Evolutionary conservation across 176 grass and related monocot species (phyloP).

Genomic region (Carex kokanica): DNA sequence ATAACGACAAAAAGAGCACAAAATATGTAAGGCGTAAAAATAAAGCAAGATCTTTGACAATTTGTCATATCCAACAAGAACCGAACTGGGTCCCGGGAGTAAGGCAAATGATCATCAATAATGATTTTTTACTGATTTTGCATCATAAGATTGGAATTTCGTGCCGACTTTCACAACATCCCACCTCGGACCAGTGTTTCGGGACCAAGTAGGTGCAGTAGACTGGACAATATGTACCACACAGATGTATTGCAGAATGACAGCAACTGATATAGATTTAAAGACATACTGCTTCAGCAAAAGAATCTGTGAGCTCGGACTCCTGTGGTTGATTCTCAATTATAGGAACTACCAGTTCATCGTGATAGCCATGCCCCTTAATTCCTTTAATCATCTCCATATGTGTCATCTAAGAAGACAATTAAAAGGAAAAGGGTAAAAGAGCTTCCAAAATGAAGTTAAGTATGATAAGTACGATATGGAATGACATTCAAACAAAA

Average conservation of each 20-base stretch:
- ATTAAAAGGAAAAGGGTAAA: neutral
- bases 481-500: neutral
- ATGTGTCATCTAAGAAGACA: constrained; percentile 66
- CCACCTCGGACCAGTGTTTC: too few relatives aligned
- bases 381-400: constrained; percentile 99
- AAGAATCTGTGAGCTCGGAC: constrained; percentile 83
- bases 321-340: constrained; percentile 91
- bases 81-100: too few relatives aligned
- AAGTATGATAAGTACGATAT: constrained; percentile 21
- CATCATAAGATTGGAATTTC: too few relatives aligned
- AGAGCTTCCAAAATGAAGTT: constrained; percentile 1
- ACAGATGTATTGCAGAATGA: neutral
- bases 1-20: neutral
- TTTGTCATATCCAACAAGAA: too few relatives aligned
- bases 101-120: too few relatives aligned
- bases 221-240: neutral
- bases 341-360: constrained; percentile 94
- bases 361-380: constrained; percentile 82
- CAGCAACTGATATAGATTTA: neutral
- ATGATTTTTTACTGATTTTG: too few relatives aligned
- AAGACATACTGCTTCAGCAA: constrained; percentile 65
- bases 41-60: neutral
- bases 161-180: too few relatives aligned
- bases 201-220: too few relatives aligned
- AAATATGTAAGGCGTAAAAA: neutral